Conservation (phyloP, 768 basidiomycete species). For the Termitomyces sp. region DNA sequence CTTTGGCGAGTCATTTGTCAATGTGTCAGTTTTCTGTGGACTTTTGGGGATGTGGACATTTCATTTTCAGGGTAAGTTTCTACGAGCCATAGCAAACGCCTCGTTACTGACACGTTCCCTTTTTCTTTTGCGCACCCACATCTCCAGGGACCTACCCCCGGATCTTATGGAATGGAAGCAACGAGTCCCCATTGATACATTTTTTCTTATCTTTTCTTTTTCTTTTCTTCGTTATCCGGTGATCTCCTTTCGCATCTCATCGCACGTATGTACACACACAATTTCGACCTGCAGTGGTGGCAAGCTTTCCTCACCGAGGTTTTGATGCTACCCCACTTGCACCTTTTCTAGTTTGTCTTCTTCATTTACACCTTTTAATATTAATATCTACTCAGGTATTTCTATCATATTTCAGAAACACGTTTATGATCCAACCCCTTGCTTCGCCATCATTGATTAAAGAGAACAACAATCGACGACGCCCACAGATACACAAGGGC, state of each 20-base stretch:
- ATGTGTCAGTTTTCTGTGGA: too few species aligned
- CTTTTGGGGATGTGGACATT: too few species aligned
- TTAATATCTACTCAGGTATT: neutral
- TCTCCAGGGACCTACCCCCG: neutral
- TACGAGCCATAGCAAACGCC: too few species aligned
- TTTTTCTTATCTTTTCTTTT: slow-evolving; percentile 14
- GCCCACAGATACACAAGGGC: too few species aligned
- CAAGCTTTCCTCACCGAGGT: neutral
- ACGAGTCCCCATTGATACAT: slow-evolving; percentile 32
- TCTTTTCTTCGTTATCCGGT: slow-evolving; percentile 23
- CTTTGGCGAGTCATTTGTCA: too few species aligned
- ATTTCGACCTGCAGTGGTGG: slow-evolving; percentile 10
- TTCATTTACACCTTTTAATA: neutral
- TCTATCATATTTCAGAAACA: too few species aligned
- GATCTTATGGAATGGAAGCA: neutral
- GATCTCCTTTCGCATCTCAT: neutral
- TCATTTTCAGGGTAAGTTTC: too few species aligned
- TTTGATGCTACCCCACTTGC: neutral
- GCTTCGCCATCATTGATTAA: too few species aligned
- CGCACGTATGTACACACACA: neutral
- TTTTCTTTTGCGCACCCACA: too few species aligned
- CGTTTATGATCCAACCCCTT: too few species aligned
- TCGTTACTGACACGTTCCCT: too few species aligned
- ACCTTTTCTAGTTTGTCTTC: neutral
- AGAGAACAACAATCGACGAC: too few species aligned